Evolutionary conservation across 192 early-diverging fungal species (phyloP).

Genomic region (Coemansia sp.): DNA sequence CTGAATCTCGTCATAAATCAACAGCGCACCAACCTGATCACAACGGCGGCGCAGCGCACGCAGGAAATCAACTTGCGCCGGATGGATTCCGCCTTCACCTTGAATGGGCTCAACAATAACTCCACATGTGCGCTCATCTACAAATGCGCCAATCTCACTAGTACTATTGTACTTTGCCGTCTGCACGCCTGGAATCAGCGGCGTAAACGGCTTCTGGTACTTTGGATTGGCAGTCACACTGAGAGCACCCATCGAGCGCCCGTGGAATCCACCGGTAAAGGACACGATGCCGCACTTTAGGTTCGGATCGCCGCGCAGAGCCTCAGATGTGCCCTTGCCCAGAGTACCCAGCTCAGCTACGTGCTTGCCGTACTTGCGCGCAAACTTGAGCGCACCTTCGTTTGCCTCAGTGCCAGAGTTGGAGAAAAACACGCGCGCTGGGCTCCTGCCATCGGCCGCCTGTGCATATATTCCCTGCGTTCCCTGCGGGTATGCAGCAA

Average conservation of each 20-base stretch:
- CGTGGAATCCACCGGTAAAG: conserved; percentile 94
- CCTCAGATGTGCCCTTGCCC: conserved; percentile 47
- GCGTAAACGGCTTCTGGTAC: conserved; percentile 93
- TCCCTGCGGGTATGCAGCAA: conserved; percentile 46
- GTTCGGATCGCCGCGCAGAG: conserved; percentile 51
- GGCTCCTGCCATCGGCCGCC: conserved; percentile 14
- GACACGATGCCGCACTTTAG: conserved; percentile 77
- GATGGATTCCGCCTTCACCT: conserved; percentile 91
- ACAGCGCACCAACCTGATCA: conserved; percentile 80
- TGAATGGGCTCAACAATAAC: conserved; percentile 97
- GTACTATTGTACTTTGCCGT: conserved; percentile 75
- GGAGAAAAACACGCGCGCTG: conserved; percentile 84
- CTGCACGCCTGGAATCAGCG: conserved; percentile 83
- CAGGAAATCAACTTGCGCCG: conserved; percentile 74
- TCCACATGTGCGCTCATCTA: conserved; percentile 79
- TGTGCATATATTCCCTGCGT: conserved; percentile 52
- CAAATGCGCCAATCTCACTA: conserved; percentile 57
- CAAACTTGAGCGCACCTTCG: conserved; percentile 97
- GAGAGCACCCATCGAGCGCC: conserved; percentile 92
- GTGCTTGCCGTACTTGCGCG: conserved; percentile 77
- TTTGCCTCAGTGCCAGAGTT: conserved; percentile 99
- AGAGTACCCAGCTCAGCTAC: conserved; percentile 31
- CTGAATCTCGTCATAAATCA: conserved; percentile 98
- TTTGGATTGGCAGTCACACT: conserved; percentile 92
- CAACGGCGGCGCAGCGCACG: conserved; percentile 74